These are phyloP conservation scores for Kodamaea sp. DNA, from an alignment of 1,139 yeast genomes.

Conservation along the genomic window DNA sequence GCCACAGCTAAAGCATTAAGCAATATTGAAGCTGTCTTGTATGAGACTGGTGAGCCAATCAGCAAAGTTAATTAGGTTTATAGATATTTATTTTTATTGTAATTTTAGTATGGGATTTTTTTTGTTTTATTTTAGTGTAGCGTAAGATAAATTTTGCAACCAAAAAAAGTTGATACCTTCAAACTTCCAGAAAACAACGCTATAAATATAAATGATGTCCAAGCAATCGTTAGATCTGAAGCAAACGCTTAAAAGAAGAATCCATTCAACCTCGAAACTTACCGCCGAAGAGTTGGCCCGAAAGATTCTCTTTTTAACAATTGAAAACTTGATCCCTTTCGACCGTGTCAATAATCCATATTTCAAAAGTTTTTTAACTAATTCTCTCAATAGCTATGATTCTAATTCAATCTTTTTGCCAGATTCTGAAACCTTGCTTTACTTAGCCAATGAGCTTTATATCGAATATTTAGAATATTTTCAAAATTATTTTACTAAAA, in stretches of 20 bases:
- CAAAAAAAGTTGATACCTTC: too few relatives aligned
- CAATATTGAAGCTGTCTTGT: slow-evolving; percentile 10
- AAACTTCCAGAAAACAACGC: too few relatives aligned
- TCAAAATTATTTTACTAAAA: slow-evolving; percentile 15
- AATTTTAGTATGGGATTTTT: too few relatives aligned
- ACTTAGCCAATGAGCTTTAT: slow-evolving; percentile 18
- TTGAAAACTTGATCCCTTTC: slow-evolving; percentile 23
- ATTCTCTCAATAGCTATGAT: slow-evolving; percentile 4
- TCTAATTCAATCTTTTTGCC: slow-evolving; percentile 13
- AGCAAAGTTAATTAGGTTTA: slow-evolving; percentile 6
- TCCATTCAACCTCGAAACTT: slow-evolving; percentile 5
- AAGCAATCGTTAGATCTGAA: not conserved
- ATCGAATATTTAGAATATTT: slow-evolving; percentile 20
- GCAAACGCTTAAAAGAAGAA: slow-evolving; percentile 7
- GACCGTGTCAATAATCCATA: slow-evolving; percentile 16
- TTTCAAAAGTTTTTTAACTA: slow-evolving; percentile 13
- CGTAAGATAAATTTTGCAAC: too few relatives aligned
- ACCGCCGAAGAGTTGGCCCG: slow-evolving; percentile 14
- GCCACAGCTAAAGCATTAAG: slow-evolving; percentile 36
- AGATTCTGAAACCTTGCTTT: slow-evolving; percentile 16
- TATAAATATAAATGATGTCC: too few relatives aligned
- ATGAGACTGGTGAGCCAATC: slow-evolving; percentile 2
- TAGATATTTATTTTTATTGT: not conserved
- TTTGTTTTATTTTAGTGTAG: too few relatives aligned
- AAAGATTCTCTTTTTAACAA: slow-evolving; percentile 14